Evolutionary conservation across 2,329 filamentous ascomycete genomes (phyloP).

Genomic region (Alternaria alternata): DNA sequence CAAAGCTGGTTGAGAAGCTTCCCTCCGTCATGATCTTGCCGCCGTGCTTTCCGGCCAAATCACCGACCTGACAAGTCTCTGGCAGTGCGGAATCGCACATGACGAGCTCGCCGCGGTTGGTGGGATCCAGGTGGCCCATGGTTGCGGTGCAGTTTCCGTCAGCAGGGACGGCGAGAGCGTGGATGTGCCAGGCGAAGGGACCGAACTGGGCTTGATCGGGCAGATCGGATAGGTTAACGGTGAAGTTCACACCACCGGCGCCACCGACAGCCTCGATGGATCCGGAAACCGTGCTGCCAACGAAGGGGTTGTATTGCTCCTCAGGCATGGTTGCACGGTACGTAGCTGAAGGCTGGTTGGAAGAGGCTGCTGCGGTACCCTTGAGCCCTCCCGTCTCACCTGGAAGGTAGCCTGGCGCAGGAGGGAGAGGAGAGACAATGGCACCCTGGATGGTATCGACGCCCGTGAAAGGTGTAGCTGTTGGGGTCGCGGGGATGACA

Average conservation of each 20-base stretch:
- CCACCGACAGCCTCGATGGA: conserved; percentile 41
- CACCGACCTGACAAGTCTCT: conserved; percentile 52
- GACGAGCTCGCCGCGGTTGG: conserved; percentile 43
- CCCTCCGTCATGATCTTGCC: conserved; percentile 41
- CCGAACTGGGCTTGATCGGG: conserved; percentile 37
- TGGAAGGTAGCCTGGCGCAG: conserved; percentile 30
- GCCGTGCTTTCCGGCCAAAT: conserved; percentile 55
- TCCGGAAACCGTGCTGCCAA: conserved; percentile 37
- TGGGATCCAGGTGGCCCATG: conserved; percentile 50
- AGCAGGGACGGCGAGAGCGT: conserved; percentile 46
- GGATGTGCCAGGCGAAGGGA: conserved; percentile 50
- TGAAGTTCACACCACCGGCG: conserved; percentile 47
- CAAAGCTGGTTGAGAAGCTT: conserved; percentile 46
- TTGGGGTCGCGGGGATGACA: conserved; percentile 30
- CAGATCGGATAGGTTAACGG: conserved; percentile 50
- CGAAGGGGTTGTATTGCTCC: conserved; percentile 32
- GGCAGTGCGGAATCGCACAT: conserved; percentile 44
- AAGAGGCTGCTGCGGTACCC: conserved; percentile 32
- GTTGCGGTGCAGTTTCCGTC: conserved; percentile 52
- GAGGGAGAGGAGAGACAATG: conserved; percentile 32
- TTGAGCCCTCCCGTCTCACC: conserved; percentile 19
- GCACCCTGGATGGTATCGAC: conserved; percentile 38
- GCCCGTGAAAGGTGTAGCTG: conserved; percentile 27
- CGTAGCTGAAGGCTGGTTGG: conserved; percentile 28
- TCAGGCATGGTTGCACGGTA: conserved; percentile 34